Evolutionary conservation across 306 rosid species (phyloP).

Genomic region (Cucumis hystrix): DNA sequence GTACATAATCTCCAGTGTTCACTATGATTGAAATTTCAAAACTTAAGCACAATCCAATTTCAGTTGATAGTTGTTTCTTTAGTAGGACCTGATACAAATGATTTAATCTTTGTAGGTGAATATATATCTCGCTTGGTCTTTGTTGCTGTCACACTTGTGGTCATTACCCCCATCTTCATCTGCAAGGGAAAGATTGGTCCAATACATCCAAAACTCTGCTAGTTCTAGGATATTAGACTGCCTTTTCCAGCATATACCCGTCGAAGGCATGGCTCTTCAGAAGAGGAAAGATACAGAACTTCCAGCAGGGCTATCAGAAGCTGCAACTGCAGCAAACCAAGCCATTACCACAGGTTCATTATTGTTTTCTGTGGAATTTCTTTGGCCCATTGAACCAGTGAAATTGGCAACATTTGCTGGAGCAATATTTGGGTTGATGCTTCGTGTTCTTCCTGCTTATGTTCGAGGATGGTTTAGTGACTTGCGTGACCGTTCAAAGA

Average conservation of each 20-base stretch:
- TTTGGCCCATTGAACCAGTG: constrained; percentile 64
- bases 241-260: constrained; percentile 82
- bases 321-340: constrained; percentile 52
- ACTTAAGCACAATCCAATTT: background rate
- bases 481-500: constrained; percentile 69
- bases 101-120: constrained; percentile 37
- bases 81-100: background rate
- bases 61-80: constrained; percentile 5
- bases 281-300: constrained; percentile 64
- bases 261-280: constrained; percentile 38
- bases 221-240: constrained; percentile 63
- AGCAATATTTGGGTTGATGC: constrained; percentile 78
- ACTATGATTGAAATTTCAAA: background rate
- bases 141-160: constrained; percentile 67
- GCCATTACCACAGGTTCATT: constrained; percentile 66
- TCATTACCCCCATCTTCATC: constrained; percentile 74
- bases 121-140: constrained; percentile 82
- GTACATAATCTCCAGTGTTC: background rate
- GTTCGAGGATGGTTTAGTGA: constrained; percentile 79
- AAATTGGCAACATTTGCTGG: constrained; percentile 72
- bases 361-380: constrained; percentile 44
- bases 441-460: constrained; percentile 87
- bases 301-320: constrained; percentile 45
- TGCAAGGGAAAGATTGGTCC: constrained; percentile 68
- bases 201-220: constrained; percentile 71